Evolutionary conservation across 169 alveolate genomes (phyloP).

Genomic region (Cryptosporidium viatorum): DNA sequence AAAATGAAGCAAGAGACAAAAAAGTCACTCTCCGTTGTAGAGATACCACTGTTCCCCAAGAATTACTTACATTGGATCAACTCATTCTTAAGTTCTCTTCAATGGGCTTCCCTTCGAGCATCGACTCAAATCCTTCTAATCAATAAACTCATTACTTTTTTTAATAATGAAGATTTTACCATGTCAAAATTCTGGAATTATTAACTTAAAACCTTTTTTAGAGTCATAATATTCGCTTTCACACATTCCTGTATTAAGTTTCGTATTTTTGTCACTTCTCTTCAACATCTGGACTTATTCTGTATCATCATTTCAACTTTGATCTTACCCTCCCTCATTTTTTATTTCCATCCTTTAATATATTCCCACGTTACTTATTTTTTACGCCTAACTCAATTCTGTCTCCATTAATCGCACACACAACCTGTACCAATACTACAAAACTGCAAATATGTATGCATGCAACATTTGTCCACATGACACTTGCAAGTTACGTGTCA

Average conservation of each 20-base stretch:
- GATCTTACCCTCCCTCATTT: not conserved
- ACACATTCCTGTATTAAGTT: too few species aligned
- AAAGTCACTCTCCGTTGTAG: constrained; percentile 90
- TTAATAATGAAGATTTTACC: not conserved
- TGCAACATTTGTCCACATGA: constrained; percentile 15
- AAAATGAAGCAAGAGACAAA: constrained; percentile 90
- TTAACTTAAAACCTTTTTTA: too few species aligned
- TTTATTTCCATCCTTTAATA: not conserved
- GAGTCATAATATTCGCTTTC: too few species aligned
- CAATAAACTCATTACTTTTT: not conserved
- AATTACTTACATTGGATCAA: constrained; percentile 80
- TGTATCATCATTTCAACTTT: not conserved
- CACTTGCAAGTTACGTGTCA: not conserved
- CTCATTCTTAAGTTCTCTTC: constrained; percentile 75
- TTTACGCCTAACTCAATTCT: too few species aligned
- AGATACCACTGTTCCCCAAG: constrained; percentile 84
- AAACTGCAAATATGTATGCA: not conserved
- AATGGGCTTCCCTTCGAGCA: constrained; percentile 19
- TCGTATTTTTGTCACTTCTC: too few species aligned
- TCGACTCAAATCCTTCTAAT: not conserved
- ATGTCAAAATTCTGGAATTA: not conserved
- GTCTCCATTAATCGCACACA: not conserved
- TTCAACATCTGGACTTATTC: too few species aligned
- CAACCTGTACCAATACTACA: not conserved
- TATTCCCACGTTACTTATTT: not conserved